These are phyloP conservation scores for Nelumbo lutea DNA, from an alignment of 164 flowering plant species.

Conservation along the genomic window DNA sequence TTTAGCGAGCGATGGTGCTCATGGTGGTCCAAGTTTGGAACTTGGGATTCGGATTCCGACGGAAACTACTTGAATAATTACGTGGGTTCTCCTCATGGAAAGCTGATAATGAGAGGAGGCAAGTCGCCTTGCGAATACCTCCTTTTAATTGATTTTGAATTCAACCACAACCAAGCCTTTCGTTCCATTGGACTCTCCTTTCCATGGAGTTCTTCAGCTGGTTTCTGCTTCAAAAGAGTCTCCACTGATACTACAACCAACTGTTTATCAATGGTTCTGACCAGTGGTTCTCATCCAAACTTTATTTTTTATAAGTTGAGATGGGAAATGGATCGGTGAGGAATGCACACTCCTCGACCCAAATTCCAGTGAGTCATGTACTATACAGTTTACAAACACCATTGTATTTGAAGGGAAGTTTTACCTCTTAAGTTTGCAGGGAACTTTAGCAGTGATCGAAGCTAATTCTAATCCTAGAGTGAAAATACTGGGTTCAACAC, in stretches of 20 bases:
- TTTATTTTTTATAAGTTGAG: too few relatives aligned
- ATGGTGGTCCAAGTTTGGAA: neutral
- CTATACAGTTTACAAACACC: constrained; percentile 13
- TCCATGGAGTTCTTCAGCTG: too few relatives aligned
- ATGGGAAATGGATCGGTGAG: neutral
- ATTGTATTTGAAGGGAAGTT: constrained; percentile 22
- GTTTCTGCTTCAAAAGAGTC: too few relatives aligned
- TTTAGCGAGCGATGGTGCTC: neutral
- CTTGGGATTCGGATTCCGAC: neutral
- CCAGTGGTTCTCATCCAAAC: neutral
- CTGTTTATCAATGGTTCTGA: neutral
- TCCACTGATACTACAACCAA: neutral
- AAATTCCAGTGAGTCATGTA: neutral
- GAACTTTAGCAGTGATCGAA: constrained; percentile 23
- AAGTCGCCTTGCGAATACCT: too few relatives aligned
- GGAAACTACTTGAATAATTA: too few relatives aligned
- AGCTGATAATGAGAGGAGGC: too few relatives aligned
- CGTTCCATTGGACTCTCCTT: too few relatives aligned
- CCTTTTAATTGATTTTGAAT: too few relatives aligned
- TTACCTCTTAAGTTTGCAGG: constrained; percentile 29
- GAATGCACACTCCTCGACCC: constrained; percentile 12
- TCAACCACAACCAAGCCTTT: too few relatives aligned
- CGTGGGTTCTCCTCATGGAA: too few relatives aligned
- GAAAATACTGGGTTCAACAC: constrained; percentile 4
- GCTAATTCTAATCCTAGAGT: constrained; percentile 4